phyloP scores from a whole-genome alignment of 2,329 filamentous ascomycete species.

The Exophiala spinifera region DNA sequence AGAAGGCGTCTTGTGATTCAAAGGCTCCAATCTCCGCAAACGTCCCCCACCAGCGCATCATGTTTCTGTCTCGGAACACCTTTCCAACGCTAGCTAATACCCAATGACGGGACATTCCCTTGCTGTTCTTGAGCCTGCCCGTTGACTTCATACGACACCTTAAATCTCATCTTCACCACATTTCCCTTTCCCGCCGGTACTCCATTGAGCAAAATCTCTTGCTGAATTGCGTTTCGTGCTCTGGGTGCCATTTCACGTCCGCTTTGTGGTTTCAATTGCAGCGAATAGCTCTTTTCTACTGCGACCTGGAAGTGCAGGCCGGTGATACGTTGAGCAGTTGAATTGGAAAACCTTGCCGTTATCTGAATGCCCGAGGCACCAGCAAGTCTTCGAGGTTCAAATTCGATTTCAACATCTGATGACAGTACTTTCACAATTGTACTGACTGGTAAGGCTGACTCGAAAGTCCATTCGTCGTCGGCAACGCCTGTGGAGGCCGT shows the following conservation, averaged over 20 bases:
- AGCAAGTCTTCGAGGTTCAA: conserved; percentile 60
- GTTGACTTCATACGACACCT: conserved; percentile 70
- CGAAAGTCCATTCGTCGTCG: conserved; percentile 93
- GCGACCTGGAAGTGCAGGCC: conserved; percentile 89
- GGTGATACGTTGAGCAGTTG: conserved; percentile 64
- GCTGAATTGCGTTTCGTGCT: conserved; percentile 74
- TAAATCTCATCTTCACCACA: conserved; percentile 86
- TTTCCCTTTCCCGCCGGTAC: conserved; percentile 70
- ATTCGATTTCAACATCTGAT: conserved; percentile 67
- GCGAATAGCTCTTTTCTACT: conserved; percentile 82
- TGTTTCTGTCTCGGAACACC: background rate
- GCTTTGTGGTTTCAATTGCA: conserved; percentile 81
- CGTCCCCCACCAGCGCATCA: background rate
- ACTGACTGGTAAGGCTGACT: conserved; percentile 74
- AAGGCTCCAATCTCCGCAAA: background rate
- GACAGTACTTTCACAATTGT: conserved; percentile 67
- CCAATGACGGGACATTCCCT: conserved; percentile 78
- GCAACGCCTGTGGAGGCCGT: conserved; percentile 40
- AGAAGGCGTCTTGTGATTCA: no score
- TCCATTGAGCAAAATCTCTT: conserved; percentile 74
- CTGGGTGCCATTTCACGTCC: conserved; percentile 69
- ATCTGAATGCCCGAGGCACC: conserved; percentile 61
- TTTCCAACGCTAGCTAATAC: conserved; percentile 46
- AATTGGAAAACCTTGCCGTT: conserved; percentile 80
- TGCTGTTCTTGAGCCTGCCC: conserved; percentile 68